Evolutionary conservation across 2,329 filamentous ascomycete species (phyloP).

Genomic region (Madurella mycetomatis): DNA sequence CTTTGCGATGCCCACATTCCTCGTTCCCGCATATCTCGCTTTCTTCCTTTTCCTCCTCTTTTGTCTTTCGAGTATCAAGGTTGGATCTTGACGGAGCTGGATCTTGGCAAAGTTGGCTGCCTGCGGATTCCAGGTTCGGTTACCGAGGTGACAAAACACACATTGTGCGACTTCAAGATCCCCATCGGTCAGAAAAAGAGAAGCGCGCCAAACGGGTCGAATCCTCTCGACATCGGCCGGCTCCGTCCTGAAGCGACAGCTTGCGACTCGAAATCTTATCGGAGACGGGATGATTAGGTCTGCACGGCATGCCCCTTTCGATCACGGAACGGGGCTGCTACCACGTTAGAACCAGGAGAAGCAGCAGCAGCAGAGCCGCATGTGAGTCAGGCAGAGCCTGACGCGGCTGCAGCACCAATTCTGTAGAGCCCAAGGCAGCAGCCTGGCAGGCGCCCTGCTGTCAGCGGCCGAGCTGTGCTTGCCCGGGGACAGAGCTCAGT

Average conservation of each 20-base stretch:
- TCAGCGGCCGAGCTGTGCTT: neutral
- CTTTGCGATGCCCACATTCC: too few species aligned
- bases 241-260: constrained; percentile 2
- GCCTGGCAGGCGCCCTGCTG: neutral
- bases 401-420: neutral
- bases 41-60: neutral
- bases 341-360: neutral
- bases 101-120: neutral
- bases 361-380: neutral
- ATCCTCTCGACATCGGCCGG: constrained; percentile 7
- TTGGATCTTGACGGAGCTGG: neutral
- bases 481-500: neutral
- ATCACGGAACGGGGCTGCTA: neutral
- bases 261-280: neutral
- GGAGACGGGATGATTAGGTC: neutral
- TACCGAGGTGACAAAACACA: neutral
- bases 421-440: constrained; percentile 1
- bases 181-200: neutral
- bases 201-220: neutral
- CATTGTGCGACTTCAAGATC: neutral
- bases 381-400: neutral
- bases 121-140: neutral
- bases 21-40: too few species aligned
- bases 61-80: neutral
- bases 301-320: neutral